Base-by-base conservation (phyloP, 2,329 filamentous ascomycete genomes). In the Chaetomium sp. region DNA sequence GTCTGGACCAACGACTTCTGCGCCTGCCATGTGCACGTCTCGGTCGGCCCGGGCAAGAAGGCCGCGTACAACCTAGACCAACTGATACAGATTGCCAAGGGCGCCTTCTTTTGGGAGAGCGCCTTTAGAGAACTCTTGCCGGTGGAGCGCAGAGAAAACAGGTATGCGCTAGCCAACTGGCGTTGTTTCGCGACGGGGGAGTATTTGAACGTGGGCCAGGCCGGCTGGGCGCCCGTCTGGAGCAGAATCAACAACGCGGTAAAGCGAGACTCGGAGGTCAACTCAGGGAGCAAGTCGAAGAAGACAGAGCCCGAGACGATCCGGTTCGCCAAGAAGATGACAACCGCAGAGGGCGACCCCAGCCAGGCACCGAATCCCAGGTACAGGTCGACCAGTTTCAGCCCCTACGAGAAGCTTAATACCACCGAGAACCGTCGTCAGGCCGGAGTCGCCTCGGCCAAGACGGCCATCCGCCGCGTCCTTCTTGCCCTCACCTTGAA, bases 21-120 rank as follows among this genome's bases (percentile, higher is more conserved):
- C 50, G 21, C 50, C 21, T 31, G 25, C 50, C 50, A 53, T 25
- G 50, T 53, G 13, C 50, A 53, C 23, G 50, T 53, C 50, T 53
- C 50, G 13, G 10, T 16, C 13, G 50, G 50, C 3, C 50, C 25
- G 21, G 25, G 25, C 3, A 53, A 29, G 16, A 53, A 53, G 16
- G 9, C 50, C 50, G 23, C 10, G 23, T 53, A 53, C 50, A 53
- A 23, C 25, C 23, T 53, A 13, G 7, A 10, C 5, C 50, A 53
- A 13, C 13, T 53, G 21, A 16, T 53, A 3, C 50, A 53, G 25
- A 27, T 53, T 25, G 27, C 27, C 50, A 53, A 29, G 19, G 50
- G 50, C 50, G 50, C 50, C 50, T 27, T 19, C 23, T 53, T 31
- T 9, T 53, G 13, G 4, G 50, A 53, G 13, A 12, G 4, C 13